Percentiles rank a stretch among this genome's conserved stretches.
Evolutionary conservation across 306 rosid genomes (phyloP).

Genomic region (Sophora flavescens): DNA sequence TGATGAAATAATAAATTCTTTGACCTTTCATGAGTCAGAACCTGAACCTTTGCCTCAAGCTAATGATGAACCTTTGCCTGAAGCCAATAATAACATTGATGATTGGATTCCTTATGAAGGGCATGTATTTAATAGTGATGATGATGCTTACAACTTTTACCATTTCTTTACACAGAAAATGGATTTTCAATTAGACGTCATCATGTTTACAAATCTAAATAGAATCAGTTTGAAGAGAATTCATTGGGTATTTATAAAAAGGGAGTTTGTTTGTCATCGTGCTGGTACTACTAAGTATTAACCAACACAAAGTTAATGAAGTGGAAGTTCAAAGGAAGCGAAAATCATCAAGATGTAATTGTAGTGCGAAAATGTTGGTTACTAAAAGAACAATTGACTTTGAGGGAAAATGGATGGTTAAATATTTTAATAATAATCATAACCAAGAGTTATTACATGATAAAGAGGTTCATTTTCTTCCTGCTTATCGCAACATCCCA

Average conservation of each 20-base stretch:
- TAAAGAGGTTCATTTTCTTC: background rate
- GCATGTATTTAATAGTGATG: background rate
- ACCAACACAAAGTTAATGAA: background rate
- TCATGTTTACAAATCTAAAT: background rate
- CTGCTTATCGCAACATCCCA: background rate
- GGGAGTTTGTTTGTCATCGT: background rate
- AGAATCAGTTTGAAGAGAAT: background rate
- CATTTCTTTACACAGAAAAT: background rate
- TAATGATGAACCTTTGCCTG: too few relatives aligned
- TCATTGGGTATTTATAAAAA: background rate
- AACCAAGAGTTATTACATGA: slow-evolving; percentile 16
- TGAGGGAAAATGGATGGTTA: background rate
- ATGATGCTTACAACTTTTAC: background rate
- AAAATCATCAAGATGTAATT: background rate
- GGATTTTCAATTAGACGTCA: background rate
- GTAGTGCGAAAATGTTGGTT: background rate
- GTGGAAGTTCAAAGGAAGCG: background rate
- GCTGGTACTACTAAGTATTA: background rate
- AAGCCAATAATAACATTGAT: too few relatives aligned
- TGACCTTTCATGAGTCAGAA: too few relatives aligned
- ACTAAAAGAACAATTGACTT: background rate
- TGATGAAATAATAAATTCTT: too few relatives aligned
- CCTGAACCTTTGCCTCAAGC: too few relatives aligned
- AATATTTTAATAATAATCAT: background rate
- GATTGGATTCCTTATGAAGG: too few relatives aligned